Evolutionary conservation across 768 basidiomycete species (phyloP).

Genomic region (Auricularia sp.): DNA sequence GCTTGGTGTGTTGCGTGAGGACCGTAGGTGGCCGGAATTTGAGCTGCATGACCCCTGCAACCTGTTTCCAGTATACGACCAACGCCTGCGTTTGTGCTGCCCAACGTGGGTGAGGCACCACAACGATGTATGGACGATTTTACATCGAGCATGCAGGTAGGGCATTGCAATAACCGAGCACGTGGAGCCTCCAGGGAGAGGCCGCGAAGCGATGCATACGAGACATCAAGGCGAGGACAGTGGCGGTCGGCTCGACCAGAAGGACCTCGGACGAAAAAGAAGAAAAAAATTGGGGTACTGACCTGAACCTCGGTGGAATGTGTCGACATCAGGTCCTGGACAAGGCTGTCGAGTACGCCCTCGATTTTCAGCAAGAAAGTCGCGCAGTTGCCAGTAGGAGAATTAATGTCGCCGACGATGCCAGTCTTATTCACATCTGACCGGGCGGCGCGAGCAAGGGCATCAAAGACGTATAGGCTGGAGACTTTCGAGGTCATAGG

Average conservation of each 20-base stretch:
- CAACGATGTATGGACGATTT: too few relatives aligned
- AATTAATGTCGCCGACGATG: conserved; percentile 44
- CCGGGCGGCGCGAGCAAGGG: conserved; percentile 77
- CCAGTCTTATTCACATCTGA: conserved; percentile 55
- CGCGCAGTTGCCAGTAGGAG: conserved; percentile 58
- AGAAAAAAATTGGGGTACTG: conserved; percentile 32
- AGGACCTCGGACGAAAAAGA: background rate
- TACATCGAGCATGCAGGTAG: too few relatives aligned
- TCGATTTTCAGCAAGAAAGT: conserved; percentile 86
- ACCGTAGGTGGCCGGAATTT: background rate
- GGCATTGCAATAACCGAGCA: conserved; percentile 19
- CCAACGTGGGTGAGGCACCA: too few relatives aligned
- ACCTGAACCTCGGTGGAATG: conserved; percentile 75
- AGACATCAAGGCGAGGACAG: too few relatives aligned
- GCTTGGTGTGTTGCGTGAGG: too few relatives aligned
- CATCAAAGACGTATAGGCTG: conserved; percentile 91
- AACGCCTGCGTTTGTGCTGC: background rate
- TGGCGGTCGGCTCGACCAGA: background rate
- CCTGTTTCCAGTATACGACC: too few relatives aligned
- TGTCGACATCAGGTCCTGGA: conserved; percentile 69
- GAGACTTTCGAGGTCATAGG: conserved; percentile 60
- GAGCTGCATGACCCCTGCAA: too few relatives aligned
- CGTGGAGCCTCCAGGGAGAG: too few relatives aligned
- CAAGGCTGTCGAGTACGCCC: conserved; percentile 80
- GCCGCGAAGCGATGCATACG: too few relatives aligned